Base-by-base conservation (phyloP, 495 filamentous ascomycete species). In the Evansstolkia leycettana region DNA sequence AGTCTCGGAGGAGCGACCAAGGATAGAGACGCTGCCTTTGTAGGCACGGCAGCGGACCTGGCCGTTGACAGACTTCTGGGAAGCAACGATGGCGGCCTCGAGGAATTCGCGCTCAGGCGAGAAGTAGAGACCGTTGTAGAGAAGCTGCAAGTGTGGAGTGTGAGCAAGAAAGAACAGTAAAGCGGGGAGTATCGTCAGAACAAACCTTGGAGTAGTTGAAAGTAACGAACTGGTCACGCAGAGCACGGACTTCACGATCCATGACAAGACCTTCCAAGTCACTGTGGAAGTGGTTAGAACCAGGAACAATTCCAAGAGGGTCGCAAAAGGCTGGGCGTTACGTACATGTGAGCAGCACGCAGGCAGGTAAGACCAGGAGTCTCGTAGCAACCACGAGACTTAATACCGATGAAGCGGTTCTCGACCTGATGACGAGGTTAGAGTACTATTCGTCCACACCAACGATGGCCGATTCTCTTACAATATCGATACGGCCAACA, bases 381-480 rank as follows among this genome's bases (percentile, higher is more conserved):
- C n/a, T n/a, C 88, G 67, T 94, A 94, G 73, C 87, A 93, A 47
- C 87, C 87, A 49, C 86, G 76, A 54, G 72, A 78, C 73, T 93
- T 92, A 52, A 90, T 64, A 47, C 76, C 83, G 48, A 89, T 84
- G 65, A 84, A 88, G 30, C 82, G 73, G 62, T 82, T 85, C 72
- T 94, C 87, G 33, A 71, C n/a, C n/a, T n/a, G n/a, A n/a, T n/a
- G n/a, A n/a, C n/a, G 45, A 41, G 51, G 7, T n/a, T 12, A 15
- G 18, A 34, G 8, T 8, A 26, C 49, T 31, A 40, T 34, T 13
- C 9, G 17, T 26, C 5, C 15, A 17, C 16, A 24, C 13, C 5
- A 17, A 45, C 34, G 17, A 89, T n/a, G n/a, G n/a, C n/a, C n/a
- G n/a, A n/a, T n/a, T n/a, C n/a, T n/a, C n/a, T n/a, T n/a, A n/a